Percentiles rank a stretch among this genome's conserved stretches.
Conservation (phyloP, 768 basidiomycete species). For the Rhodotorula kratochvilovae region DNA sequence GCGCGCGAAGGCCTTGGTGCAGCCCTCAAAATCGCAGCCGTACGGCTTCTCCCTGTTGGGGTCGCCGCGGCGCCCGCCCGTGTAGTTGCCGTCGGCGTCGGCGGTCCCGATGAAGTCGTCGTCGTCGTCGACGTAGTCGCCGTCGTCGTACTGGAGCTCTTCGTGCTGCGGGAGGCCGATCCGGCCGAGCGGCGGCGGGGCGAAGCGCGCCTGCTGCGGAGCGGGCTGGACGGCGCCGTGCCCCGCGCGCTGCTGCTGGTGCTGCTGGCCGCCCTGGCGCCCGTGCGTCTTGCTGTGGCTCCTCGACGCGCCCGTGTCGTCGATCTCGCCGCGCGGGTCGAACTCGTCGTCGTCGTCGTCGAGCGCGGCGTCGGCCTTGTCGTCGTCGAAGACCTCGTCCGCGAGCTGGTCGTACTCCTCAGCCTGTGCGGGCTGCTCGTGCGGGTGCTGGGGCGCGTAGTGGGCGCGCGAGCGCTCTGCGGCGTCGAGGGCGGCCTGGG, state of each 20-base stretch:
- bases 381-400: background rate
- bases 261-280: no score
- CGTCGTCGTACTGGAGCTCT: background rate
- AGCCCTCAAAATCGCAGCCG: conserved; percentile 41
- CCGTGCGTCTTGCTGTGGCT: no score
- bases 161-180: no score
- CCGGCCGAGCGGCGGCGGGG: no score
- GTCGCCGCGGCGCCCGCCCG: background rate
- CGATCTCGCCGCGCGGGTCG: background rate
- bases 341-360: background rate
- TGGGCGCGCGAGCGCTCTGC: no score
- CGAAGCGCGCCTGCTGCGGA: no score
- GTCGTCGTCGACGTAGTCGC: background rate
- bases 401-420: no score
- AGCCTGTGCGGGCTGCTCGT: background rate
- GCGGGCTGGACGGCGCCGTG: no score
- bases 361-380: background rate
- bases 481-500: background rate
- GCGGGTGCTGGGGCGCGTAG: no score
- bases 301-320: no score
- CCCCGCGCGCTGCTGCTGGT: no score
- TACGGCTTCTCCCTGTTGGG: conserved; percentile 33
- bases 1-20: conserved; percentile 49
- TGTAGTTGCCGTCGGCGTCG: background rate
- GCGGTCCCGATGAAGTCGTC: background rate